Percentiles rank a stretch among this genome's conserved stretches.
Conservation (phyloP, 768 basidiomycete genomes). For the Pleurotus sapidus region DNA sequence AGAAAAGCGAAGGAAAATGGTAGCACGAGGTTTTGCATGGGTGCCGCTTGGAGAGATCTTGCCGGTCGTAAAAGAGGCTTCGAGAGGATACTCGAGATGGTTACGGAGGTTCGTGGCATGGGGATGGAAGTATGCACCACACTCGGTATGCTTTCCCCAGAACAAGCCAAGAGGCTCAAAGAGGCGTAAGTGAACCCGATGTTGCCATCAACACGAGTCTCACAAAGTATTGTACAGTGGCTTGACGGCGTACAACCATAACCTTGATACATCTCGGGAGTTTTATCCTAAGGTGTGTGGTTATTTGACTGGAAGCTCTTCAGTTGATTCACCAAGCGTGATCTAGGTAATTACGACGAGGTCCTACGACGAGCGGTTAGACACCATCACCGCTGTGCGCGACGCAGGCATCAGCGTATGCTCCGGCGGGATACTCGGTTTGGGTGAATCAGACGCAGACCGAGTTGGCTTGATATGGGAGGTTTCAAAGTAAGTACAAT, state of each 20-base stretch:
- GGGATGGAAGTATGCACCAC: constrained; percentile 99
- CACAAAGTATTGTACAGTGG: constrained; percentile 47
- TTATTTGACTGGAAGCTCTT: not conserved
- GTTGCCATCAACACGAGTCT: constrained; percentile 6
- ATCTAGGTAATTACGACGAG: constrained; percentile 90
- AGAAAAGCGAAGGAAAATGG: constrained; percentile 94
- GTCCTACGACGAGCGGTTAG: constrained; percentile 89
- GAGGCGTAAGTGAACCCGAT: constrained; percentile 64
- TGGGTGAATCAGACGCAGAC: constrained; percentile 89
- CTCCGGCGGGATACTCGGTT: constrained; percentile 92
- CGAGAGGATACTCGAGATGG: constrained; percentile 91
- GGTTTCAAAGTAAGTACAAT: constrained; percentile 70
- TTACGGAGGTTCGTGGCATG: constrained; percentile 86
- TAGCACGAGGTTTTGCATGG: constrained; percentile 98
- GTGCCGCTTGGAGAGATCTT: constrained; percentile 96
- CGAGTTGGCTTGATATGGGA: constrained; percentile 94
- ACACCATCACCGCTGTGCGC: constrained; percentile 87
- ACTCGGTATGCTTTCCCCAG: constrained; percentile 92
- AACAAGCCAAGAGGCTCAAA: constrained; percentile 89
- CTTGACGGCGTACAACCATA: constrained; percentile 97
- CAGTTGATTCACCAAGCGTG: constrained; percentile 2
- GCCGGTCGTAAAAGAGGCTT: constrained; percentile 92
- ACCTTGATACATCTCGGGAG: constrained; percentile 96
- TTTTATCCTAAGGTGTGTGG: constrained; percentile 81
- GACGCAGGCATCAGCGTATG: constrained; percentile 97